Evolutionary conservation across 805 yeast genomes (phyloP).

Genomic region (Pichia californica): DNA sequence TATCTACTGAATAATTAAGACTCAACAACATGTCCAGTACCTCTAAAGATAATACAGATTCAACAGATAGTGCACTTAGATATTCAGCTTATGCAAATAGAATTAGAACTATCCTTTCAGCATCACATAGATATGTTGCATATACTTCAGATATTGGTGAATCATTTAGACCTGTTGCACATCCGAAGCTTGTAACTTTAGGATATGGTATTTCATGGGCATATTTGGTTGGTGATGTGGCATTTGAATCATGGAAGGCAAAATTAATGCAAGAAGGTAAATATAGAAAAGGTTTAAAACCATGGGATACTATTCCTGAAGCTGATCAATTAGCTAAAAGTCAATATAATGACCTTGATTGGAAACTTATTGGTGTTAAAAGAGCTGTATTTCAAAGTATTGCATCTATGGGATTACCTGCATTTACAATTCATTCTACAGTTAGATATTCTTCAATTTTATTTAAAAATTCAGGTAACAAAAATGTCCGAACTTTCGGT

Average conservation of each 20-base stretch:
- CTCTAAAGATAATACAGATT: slow-evolving; percentile 1
- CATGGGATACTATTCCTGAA: slow-evolving; percentile 55
- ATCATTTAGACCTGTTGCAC: slow-evolving; percentile 77
- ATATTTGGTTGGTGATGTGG: slow-evolving; percentile 69
- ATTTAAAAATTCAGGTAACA: slow-evolving; percentile 47
- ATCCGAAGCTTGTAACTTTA: slow-evolving; percentile 53
- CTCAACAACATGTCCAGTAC: too few relatives aligned
- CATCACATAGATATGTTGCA: slow-evolving; percentile 78
- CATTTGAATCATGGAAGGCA: slow-evolving; percentile 67
- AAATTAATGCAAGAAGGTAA: slow-evolving; percentile 60
- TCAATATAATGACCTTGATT: slow-evolving; percentile 44
- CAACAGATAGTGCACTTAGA: slow-evolving; percentile 38
- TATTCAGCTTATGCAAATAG: slow-evolving; percentile 81
- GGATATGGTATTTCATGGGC: slow-evolving; percentile 76
- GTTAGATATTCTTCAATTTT: slow-evolving; percentile 63
- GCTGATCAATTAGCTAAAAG: slow-evolving; percentile 34
- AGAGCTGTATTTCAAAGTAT: slow-evolving; percentile 76
- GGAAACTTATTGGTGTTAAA: slow-evolving; percentile 58
- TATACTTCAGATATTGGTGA: slow-evolving; percentile 86
- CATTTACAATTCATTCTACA: slow-evolving; percentile 72
- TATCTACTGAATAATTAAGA: too few relatives aligned
- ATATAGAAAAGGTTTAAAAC: slow-evolving; percentile 52
- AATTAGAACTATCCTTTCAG: slow-evolving; percentile 58
- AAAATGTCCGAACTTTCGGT: slow-evolving; percentile 52
- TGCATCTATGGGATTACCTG: slow-evolving; percentile 85